Percentiles rank a stretch among this genome's conserved stretches.
Evolutionary conservation across 225 moss, liverwort and hornwort species (phyloP).

Genomic region (Ulota crispa): DNA sequence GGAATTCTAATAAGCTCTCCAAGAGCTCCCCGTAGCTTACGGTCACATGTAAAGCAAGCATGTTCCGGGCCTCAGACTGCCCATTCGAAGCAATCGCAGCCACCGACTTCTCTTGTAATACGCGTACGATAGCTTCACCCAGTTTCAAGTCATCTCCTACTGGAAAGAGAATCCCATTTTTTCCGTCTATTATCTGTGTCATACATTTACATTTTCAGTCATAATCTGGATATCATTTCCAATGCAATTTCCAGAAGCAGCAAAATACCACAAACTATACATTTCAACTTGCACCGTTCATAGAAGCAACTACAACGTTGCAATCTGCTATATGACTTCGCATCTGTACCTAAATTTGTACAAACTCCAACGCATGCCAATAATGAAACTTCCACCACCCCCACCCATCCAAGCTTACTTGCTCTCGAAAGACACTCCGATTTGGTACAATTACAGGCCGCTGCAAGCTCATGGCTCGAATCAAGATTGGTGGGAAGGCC

Average conservation of each 20-base stretch:
- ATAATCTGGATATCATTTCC: background rate
- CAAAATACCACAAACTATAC: background rate
- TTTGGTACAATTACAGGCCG: slow-evolving; percentile 80
- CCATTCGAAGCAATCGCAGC: slow-evolving; percentile 53
- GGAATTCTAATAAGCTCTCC: slow-evolving; percentile 77
- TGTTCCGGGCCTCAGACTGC: slow-evolving; percentile 52
- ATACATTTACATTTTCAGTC: slow-evolving; percentile 10
- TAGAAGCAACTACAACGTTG: background rate
- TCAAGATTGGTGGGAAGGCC: slow-evolving; percentile 72
- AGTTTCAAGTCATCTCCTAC: slow-evolving; percentile 71
- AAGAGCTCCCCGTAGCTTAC: slow-evolving; percentile 70
- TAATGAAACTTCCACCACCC: background rate
- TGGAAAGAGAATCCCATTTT: slow-evolving; percentile 65
- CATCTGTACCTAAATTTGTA: background rate
- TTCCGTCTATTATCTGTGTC: slow-evolving; percentile 67
- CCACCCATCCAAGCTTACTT: slow-evolving; percentile 56
- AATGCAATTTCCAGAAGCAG: slow-evolving; percentile 3
- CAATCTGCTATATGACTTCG: background rate
- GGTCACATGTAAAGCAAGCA: slow-evolving; percentile 58
- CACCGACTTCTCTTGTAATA: slow-evolving; percentile 43
- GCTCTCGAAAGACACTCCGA: slow-evolving; percentile 57
- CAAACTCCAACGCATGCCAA: background rate
- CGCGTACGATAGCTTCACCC: slow-evolving; percentile 49
- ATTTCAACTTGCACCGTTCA: background rate
- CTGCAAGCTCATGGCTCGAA: slow-evolving; percentile 74